Percentiles rank a stretch among this genome's conserved stretches.
These are phyloP conservation scores for Zygosaccharomyces pseudorouxii DNA, from an alignment of 805 yeast species.

Conservation along the genomic window DNA sequence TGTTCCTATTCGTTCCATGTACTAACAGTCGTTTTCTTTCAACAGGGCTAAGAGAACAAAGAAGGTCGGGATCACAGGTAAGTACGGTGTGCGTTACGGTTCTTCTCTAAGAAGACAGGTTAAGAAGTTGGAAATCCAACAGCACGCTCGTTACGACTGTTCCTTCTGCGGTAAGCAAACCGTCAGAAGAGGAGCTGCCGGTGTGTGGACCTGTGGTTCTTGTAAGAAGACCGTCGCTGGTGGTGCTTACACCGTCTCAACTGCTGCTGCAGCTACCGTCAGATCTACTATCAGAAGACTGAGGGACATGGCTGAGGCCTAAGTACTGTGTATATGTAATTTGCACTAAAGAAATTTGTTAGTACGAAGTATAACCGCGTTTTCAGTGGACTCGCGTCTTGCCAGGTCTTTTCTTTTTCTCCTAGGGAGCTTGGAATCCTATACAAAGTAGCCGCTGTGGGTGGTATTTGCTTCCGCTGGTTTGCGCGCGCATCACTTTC, in stretches of 20 bases:
- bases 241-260: conserved; percentile 99
- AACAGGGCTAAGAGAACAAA: conserved; percentile 98
- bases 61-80: conserved; percentile 99
- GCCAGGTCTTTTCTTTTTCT: neutral
- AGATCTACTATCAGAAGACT: conserved; percentile 99
- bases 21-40: conserved; percentile 9
- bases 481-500: too few species aligned
- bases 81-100: conserved; percentile 99
- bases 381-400: neutral
- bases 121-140: conserved; percentile 98
- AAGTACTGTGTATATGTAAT: conserved; percentile 35
- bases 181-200: conserved; percentile 95
- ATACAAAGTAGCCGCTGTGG: neutral
- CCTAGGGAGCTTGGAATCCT: neutral
- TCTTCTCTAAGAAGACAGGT: conserved; percentile 99
- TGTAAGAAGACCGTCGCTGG: conserved; percentile 98
- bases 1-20: neutral
- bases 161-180: conserved; percentile 99
- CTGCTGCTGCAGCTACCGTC: conserved; percentile 99
- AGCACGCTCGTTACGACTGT: conserved; percentile 98
- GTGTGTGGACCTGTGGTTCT: conserved; percentile 97
- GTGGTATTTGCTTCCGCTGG: too few species aligned
- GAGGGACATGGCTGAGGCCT: conserved; percentile 99
- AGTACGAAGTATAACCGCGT: neutral
- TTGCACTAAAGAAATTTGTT: conserved; percentile 5